phyloP scores from a whole-genome alignment of 2,329 filamentous ascomycete genomes.

The Alternaria sp. region DNA sequence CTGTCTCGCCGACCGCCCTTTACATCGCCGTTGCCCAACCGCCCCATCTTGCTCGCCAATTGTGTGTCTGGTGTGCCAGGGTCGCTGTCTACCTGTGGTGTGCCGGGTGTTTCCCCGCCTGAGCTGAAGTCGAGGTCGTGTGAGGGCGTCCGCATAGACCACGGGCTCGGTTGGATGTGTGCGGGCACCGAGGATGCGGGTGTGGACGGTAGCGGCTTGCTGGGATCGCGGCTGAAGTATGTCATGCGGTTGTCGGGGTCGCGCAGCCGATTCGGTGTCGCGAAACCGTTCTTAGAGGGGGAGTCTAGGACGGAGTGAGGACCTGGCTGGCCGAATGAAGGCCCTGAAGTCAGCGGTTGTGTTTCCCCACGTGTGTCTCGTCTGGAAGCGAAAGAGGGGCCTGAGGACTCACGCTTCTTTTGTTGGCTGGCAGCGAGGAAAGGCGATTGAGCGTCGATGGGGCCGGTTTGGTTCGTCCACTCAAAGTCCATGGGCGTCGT shows the following conservation, averaged over 20 bases:
- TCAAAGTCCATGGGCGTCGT: constrained; percentile 62
- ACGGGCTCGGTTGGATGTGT: constrained; percentile 40
- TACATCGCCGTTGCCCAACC: constrained; percentile 31
- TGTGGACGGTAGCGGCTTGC: constrained; percentile 47
- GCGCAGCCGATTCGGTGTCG: constrained; percentile 51
- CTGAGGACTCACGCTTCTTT: constrained; percentile 48
- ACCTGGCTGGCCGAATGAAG: constrained; percentile 26
- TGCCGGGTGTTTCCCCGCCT: constrained; percentile 58
- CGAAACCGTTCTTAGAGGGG: constrained; percentile 54
- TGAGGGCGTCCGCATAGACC: constrained; percentile 42
- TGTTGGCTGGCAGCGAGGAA: constrained; percentile 48
- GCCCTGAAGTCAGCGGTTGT: constrained; percentile 21
- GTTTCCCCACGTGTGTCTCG: background rate
- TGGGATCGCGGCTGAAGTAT: constrained; percentile 51
- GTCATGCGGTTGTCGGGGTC: constrained; percentile 58
- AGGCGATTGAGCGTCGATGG: constrained; percentile 55
- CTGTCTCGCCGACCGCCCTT: constrained; percentile 43
- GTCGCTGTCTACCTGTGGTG: constrained; percentile 53
- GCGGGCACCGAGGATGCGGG: constrained; percentile 28
- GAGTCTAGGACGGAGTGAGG: constrained; percentile 51
- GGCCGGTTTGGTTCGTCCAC: constrained; percentile 56
- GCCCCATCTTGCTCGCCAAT: constrained; percentile 36
- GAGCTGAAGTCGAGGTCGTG: constrained; percentile 54
- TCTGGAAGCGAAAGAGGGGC: constrained; percentile 3
- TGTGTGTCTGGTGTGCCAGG: constrained; percentile 50